phyloP scores from a whole-genome alignment of 73 alveolate genomes.

The Paramecium pentaurelia region DNA sequence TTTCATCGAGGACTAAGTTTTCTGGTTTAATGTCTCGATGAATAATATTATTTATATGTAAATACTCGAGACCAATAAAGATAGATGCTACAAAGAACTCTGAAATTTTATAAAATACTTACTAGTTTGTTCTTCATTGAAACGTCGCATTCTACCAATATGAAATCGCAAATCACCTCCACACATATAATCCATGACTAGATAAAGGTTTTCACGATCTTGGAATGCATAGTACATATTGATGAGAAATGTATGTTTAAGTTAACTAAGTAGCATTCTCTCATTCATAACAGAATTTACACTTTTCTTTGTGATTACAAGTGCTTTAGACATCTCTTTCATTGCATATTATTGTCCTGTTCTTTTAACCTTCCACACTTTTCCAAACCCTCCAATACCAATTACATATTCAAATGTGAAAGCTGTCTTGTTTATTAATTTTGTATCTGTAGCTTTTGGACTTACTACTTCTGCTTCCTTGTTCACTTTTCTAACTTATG shows the following conservation, averaged over 20 bases:
- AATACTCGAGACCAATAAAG: slow-evolving; percentile 67
- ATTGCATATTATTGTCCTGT: slow-evolving; percentile 44
- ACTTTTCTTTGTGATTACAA: slow-evolving; percentile 70
- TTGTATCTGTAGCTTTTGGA: slow-evolving; percentile 9
- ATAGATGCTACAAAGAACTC: slow-evolving; percentile 76
- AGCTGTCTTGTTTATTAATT: neutral
- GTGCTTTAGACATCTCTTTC: slow-evolving; percentile 62
- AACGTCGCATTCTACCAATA: slow-evolving; percentile 76
- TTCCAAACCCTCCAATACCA: slow-evolving; percentile 84
- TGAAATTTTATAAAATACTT: slow-evolving; percentile 25
- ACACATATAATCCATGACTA: slow-evolving; percentile 84
- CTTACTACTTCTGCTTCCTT: neutral
- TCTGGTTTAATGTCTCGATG: slow-evolving; percentile 89
- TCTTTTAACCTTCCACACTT: slow-evolving; percentile 78
- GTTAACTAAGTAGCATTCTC: slow-evolving; percentile 77
- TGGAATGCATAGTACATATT: slow-evolving; percentile 93
- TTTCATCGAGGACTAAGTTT: slow-evolving; percentile 72
- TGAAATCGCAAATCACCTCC: slow-evolving; percentile 96
- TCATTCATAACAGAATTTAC: slow-evolving; percentile 93
- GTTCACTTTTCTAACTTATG: neutral
- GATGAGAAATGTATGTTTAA: slow-evolving; percentile 83
- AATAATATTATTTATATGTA: slow-evolving; percentile 67
- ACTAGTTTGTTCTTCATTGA: slow-evolving; percentile 89
- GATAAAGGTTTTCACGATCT: slow-evolving; percentile 86
- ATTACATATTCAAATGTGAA: slow-evolving; percentile 63